Evolutionary conservation across 2,329 filamentous ascomycete genomes (phyloP).

Genomic region (Leptographium radiaticola): DNA sequence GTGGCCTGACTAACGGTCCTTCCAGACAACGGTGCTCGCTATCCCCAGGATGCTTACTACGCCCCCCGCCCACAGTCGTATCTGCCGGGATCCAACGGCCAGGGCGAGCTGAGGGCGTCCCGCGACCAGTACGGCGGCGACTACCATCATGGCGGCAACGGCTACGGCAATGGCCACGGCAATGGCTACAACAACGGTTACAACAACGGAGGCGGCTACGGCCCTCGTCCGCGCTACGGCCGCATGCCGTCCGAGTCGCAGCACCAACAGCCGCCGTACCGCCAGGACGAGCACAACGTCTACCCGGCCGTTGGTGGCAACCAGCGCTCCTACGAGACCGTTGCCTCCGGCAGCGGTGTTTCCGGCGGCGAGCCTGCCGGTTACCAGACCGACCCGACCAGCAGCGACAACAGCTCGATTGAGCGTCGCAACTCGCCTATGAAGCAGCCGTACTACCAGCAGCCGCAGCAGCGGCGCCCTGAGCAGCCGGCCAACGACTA

Average conservation of each 20-base stretch:
- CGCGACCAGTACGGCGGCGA: constrained; percentile 32
- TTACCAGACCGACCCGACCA: constrained; percentile 73
- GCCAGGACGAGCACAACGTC: constrained; percentile 28
- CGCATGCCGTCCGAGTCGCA: constrained; percentile 35
- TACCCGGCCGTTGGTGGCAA: constrained; percentile 47
- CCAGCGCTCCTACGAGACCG: constrained; percentile 76
- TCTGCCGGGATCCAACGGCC: constrained; percentile 20
- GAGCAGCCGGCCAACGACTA: constrained; percentile 46
- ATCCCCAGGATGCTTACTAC: constrained; percentile 40
- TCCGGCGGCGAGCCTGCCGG: constrained; percentile 61
- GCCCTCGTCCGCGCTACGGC: constrained; percentile 21
- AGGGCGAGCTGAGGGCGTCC: constrained; percentile 25
- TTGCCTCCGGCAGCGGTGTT: constrained; percentile 64
- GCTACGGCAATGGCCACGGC: constrained; percentile 24
- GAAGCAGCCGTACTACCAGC: constrained; percentile 21
- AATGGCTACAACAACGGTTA: constrained; percentile 27
- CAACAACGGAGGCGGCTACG: constrained; percentile 13
- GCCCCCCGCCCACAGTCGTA: constrained; percentile 23
- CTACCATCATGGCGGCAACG: constrained; percentile 27
- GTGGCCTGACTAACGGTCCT: not conserved
- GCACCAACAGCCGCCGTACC: constrained; percentile 18
- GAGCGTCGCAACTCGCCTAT: constrained; percentile 53
- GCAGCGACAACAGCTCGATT: constrained; percentile 85
- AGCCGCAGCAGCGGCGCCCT: constrained; percentile 16
- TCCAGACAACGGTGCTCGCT: constrained; percentile 22